Percentiles rank a stretch among this genome's conserved stretches.
phyloP scores from a whole-genome alignment of 345 rosid species.

The Durio zibethinus region DNA sequence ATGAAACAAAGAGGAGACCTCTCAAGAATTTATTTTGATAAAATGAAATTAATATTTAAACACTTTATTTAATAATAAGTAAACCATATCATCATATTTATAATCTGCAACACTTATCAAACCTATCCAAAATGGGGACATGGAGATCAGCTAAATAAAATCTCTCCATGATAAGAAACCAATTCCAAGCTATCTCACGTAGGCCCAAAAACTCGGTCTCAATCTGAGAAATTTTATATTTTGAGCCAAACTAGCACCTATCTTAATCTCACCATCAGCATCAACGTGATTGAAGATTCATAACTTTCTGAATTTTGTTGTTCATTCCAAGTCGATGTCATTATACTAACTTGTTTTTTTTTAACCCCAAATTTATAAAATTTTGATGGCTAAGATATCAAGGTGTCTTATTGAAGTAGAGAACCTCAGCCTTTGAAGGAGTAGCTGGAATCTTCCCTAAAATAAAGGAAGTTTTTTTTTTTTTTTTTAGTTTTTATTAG shows the following conservation, averaged over 20 bases:
- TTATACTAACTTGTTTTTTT: background rate
- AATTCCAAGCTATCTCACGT: background rate
- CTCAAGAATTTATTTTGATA: no score
- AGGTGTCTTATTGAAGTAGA: background rate
- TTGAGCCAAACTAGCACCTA: background rate
- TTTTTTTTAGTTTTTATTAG: no score
- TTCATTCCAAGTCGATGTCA: background rate
- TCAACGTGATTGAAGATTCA: background rate
- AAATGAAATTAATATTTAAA: no score
- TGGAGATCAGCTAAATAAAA: background rate
- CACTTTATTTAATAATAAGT: no score
- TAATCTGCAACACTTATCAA: no score
- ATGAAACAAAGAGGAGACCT: no score
- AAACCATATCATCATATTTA: no score
- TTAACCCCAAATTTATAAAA: background rate
- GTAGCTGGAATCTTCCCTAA: background rate
- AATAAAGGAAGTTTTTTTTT: no score
- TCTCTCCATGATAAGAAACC: background rate
- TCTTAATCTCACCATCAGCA: slow-evolving; percentile 2
- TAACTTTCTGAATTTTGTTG: background rate
- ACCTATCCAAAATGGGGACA: no score
- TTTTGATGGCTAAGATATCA: background rate
- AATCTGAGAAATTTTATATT: background rate
- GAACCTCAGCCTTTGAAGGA: slow-evolving; percentile 3
- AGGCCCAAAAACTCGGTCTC: slow-evolving; percentile 5